These are phyloP conservation scores for Colletotrichum sp. DNA, from an alignment of 2,329 filamentous ascomycete genomes.

Conservation along the genomic window DNA sequence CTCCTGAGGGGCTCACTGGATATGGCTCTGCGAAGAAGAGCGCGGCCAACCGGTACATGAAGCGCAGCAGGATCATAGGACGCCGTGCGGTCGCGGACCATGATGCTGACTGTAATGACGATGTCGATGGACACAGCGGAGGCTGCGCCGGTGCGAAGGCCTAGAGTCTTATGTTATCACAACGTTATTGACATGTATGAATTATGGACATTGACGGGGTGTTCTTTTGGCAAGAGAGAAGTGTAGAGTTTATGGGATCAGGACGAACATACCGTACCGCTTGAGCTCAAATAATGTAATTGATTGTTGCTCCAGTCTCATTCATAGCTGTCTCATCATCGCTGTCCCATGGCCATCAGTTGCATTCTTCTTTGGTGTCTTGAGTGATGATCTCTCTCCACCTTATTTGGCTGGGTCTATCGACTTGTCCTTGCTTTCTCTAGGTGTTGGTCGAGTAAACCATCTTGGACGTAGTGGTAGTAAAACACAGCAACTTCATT, in stretches of 20 bases:
- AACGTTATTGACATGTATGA: background rate
- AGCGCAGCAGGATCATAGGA: conserved; percentile 15
- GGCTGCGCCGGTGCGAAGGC: background rate
- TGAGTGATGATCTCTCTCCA: too few species aligned
- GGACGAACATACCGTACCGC: background rate
- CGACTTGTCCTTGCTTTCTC: fast-evolving
- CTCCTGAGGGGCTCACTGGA: background rate
- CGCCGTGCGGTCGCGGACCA: background rate
- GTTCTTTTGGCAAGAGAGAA: background rate
- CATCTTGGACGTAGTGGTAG: background rate
- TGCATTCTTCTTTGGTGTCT: fast-evolving
- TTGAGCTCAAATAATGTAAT: conserved; percentile 1
- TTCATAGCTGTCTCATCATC: background rate
- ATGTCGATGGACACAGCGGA: background rate
- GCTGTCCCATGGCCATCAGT: too few species aligned
- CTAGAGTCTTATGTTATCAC: background rate
- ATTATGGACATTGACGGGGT: background rate
- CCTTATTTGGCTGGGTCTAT: fast-evolving
- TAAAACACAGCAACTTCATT: background rate
- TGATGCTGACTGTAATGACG: background rate
- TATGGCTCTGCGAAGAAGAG: background rate
- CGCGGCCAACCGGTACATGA: background rate
- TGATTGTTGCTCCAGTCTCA: background rate
- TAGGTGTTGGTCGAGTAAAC: background rate
- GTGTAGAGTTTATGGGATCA: background rate